These are phyloP conservation scores for Trametes polyzona DNA, from an alignment of 1,284 basidiomycete species.

Conservation along the genomic window DNA sequence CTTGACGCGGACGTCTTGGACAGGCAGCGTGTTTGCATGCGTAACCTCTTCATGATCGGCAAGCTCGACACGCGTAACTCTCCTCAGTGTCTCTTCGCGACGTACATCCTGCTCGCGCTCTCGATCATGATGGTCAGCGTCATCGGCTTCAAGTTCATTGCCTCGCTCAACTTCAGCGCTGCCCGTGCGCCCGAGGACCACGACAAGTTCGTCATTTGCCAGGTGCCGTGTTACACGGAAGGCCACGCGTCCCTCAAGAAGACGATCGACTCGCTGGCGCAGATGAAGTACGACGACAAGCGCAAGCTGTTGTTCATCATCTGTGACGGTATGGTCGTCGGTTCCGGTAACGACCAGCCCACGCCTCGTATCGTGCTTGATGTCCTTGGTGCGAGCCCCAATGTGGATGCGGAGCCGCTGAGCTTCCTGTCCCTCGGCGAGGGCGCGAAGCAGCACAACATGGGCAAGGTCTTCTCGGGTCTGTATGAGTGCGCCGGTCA, in stretches of 20 bases:
- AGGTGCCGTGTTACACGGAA: constrained; percentile 98
- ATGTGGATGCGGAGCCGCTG: constrained; percentile 92
- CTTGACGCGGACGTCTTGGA: constrained; percentile 72
- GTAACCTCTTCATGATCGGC: constrained; percentile 92
- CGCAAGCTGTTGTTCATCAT: constrained; percentile 94
- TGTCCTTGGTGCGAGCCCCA: constrained; percentile 93
- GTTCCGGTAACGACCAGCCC: constrained; percentile 91
- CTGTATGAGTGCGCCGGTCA: constrained; percentile 94
- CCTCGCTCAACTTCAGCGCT: constrained; percentile 87
- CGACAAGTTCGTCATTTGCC: constrained; percentile 98
- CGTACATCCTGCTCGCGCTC: constrained; percentile 89
- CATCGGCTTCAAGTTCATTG: constrained; percentile 98
- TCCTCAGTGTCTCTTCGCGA: constrained; percentile 89
- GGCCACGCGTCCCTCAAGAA: constrained; percentile 85
- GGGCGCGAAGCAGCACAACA: constrained; percentile 96
- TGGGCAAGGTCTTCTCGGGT: constrained; percentile 98
- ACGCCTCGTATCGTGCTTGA: constrained; percentile 95
- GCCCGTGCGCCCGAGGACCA: constrained; percentile 92
- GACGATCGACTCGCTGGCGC: constrained; percentile 94
- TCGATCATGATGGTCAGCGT: constrained; percentile 94
- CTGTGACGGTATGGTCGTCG: constrained; percentile 99
- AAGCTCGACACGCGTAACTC: constrained; percentile 93
- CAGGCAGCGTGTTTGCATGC: constrained; percentile 85
- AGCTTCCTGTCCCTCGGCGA: constrained; percentile 94
- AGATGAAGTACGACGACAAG: constrained; percentile 98